Evolutionary conservation across 345 rosid genomes (phyloP).

Genomic region (Boechera divaricarpa): DNA sequence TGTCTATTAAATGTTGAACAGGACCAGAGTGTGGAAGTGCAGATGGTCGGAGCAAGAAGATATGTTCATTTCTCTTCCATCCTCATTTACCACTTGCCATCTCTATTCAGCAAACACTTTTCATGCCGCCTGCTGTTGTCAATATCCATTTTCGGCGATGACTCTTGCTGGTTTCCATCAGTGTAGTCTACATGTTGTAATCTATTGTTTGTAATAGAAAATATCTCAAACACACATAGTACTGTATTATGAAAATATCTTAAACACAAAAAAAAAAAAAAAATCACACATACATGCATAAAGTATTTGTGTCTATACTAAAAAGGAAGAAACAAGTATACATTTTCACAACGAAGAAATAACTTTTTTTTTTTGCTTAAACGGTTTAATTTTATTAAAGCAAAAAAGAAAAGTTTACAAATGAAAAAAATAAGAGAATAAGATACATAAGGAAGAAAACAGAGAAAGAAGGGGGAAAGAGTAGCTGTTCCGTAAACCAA

Average conservation of each 20-base stretch:
- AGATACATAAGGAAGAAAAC: too few relatives aligned
- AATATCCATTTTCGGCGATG: conserved; percentile 92
- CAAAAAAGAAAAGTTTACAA: too few relatives aligned
- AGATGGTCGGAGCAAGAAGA: conserved; percentile 70
- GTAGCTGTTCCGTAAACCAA: too few relatives aligned
- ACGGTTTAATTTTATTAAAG: too few relatives aligned
- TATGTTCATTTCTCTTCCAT: conserved; percentile 88
- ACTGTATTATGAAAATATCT: neutral
- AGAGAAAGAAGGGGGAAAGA: too few relatives aligned
- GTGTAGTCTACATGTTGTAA: conserved; percentile 20
- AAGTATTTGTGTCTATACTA: neutral
- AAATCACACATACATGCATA: neutral
- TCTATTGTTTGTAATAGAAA: neutral
- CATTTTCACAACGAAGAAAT: too few relatives aligned
- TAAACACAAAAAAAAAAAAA: too few relatives aligned
- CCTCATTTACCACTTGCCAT: conserved; percentile 87
- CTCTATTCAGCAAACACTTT: conserved; percentile 80
- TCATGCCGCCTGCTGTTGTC: conserved; percentile 72
- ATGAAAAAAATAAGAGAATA: too few relatives aligned
- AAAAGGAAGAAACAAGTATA: neutral
- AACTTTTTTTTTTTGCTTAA: too few relatives aligned
- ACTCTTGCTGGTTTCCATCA: conserved; percentile 4
- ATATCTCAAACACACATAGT: neutral
- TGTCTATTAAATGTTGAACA: conserved; percentile 40
- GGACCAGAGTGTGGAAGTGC: conserved; percentile 88